Evolutionary conservation across 2,329 filamentous ascomycete species (phyloP).

Genomic region (Cladosporium colombiae): DNA sequence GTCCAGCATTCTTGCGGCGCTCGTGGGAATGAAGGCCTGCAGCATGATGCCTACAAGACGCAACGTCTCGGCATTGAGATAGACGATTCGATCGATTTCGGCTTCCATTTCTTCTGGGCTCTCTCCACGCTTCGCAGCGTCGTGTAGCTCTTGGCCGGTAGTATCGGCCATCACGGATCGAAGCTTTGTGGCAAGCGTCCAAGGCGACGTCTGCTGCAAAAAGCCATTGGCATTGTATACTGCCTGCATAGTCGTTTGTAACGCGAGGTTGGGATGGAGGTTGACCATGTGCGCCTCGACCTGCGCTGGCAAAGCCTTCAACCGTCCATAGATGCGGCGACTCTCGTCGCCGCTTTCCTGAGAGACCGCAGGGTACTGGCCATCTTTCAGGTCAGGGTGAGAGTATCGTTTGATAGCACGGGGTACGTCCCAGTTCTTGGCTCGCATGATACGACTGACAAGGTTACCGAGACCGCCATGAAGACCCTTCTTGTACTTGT

Average conservation of each 20-base stretch:
- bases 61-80: constrained; percentile 70
- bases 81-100: constrained; percentile 64
- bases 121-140: constrained; percentile 24
- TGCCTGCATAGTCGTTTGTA: constrained; percentile 64
- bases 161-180: constrained; percentile 32
- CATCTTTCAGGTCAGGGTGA: constrained; percentile 20
- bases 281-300: constrained; percentile 62
- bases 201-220: constrained; percentile 67
- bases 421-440: constrained; percentile 59
- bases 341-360: constrained; percentile 15
- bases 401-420: constrained; percentile 35
- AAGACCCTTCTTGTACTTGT: constrained; percentile 76
- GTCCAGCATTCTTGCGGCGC: constrained; percentile 71
- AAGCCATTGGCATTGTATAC: constrained; percentile 67
- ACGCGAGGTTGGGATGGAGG: constrained; percentile 64
- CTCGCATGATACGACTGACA: constrained; percentile 63
- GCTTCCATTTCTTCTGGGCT: constrained; percentile 35
- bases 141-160: constrained; percentile 33
- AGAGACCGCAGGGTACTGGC: constrained; percentile 19
- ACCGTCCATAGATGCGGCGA: constrained; percentile 21
- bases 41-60: constrained; percentile 80
- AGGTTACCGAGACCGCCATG: constrained; percentile 80
- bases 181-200: constrained; percentile 56
- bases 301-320: constrained; percentile 38
- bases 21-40: constrained; percentile 86